Conservation (phyloP, 2,329 filamentous ascomycete species). For the Penicillium olsonii region DNA sequence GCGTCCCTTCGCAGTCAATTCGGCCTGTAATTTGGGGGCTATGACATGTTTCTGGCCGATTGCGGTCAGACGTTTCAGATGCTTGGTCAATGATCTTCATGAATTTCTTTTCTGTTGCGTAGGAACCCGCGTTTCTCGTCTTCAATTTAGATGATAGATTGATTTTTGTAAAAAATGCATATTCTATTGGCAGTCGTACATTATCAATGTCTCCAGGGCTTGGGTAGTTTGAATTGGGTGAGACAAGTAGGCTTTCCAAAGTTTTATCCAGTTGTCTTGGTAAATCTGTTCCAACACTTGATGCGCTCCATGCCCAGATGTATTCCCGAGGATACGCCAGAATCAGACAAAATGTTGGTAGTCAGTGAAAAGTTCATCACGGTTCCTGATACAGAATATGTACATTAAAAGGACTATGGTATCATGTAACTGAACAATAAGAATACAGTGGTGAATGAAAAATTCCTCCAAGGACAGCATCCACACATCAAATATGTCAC, state of each 20-base stretch:
- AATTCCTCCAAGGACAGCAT: not conserved
- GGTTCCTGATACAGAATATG: not conserved
- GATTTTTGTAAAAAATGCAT: not conserved
- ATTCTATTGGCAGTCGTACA: no score
- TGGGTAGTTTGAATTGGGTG: no score
- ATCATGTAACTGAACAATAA: slow-evolving; percentile 2
- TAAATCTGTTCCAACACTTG: no score
- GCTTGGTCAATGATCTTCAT: slow-evolving; percentile 3
- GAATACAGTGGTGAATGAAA: not conserved
- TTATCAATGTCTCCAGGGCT: no score
- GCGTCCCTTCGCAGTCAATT: slow-evolving; percentile 68
- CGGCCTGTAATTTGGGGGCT: slow-evolving; percentile 37
- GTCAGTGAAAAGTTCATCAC: no score
- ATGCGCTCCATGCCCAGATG: no score
- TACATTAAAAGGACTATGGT: slow-evolving; percentile 1
- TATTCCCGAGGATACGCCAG: no score
- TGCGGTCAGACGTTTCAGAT: not conserved
- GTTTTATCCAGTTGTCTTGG: no score
- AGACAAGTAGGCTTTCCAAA: no score
- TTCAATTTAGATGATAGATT: not conserved
- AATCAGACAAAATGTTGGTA: no score
- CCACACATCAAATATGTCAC: slow-evolving; percentile 9
- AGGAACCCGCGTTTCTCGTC: not conserved
- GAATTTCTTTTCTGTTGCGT: not conserved
- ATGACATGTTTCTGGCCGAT: not conserved